A percentile compares a stretch with the other conserved stretches of the same genome.
Conservation (phyloP, 2,329 filamentous ascomycete genomes). For the Hypoxylon sp. region DNA sequence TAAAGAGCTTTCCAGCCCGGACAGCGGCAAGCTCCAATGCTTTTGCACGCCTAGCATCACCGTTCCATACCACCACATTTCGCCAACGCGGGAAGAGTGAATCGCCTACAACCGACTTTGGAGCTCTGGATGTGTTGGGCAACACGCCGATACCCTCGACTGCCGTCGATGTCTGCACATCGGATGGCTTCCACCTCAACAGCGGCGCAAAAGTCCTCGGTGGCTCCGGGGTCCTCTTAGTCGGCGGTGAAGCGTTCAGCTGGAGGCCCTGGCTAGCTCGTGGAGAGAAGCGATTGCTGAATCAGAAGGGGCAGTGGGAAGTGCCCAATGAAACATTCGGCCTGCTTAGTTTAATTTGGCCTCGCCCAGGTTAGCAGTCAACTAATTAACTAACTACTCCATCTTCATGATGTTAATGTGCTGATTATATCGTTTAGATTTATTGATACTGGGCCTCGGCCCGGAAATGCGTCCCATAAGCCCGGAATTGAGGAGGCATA, state of each 20-base stretch:
- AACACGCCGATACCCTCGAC: conserved; percentile 83
- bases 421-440: conserved; percentile 68
- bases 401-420: background rate
- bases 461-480: conserved; percentile 81
- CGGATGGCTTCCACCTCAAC: conserved; percentile 88
- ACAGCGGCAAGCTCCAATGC: conserved; percentile 20
- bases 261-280: conserved; percentile 85
- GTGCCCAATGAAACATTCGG: conserved; percentile 79
- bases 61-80: conserved; percentile 46
- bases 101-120: conserved; percentile 73
- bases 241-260: conserved; percentile 88
- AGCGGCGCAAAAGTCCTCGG: conserved; percentile 80
- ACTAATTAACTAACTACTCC: conserved; percentile 8
- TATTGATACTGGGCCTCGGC: conserved; percentile 91
- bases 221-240: conserved; percentile 81
- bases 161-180: conserved; percentile 84
- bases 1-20: conserved; percentile 3
- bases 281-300: conserved; percentile 69
- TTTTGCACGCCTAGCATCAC: conserved; percentile 27
- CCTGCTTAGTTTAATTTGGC: conserved; percentile 83
- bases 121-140: conserved; percentile 82
- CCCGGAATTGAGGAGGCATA: conserved; percentile 77
- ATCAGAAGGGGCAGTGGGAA: conserved; percentile 86
- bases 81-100: conserved; percentile 40
- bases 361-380: conserved; percentile 80